Evolutionary conservation across 768 basidiomycete species (phyloP).

Genomic region (Lanmaoa pseudosensibilis): DNA sequence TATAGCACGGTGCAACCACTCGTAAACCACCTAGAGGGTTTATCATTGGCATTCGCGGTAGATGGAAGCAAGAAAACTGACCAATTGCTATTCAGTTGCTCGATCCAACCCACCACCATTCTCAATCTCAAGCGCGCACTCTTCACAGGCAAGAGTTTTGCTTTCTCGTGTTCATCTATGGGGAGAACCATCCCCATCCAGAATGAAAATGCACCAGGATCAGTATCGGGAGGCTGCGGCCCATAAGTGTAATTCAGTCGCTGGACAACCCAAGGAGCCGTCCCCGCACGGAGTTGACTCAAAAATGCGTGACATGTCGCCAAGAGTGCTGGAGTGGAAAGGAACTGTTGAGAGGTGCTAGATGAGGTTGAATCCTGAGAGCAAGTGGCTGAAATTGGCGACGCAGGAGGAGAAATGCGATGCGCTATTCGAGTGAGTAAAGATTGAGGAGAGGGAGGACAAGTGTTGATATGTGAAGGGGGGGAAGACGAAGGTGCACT

Average conservation of each 20-base stretch:
- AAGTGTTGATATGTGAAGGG: slow-evolving; percentile 1
- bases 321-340: slow-evolving; percentile 40
- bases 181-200: slow-evolving; percentile 91
- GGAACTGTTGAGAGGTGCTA: slow-evolving; percentile 1
- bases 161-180: slow-evolving; percentile 87
- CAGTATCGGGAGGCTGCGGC: slow-evolving; percentile 58
- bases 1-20: slow-evolving; percentile 63
- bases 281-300: slow-evolving; percentile 60
- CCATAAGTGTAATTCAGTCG: slow-evolving; percentile 79
- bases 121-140: slow-evolving; percentile 75
- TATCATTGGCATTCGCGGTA: slow-evolving; percentile 17
- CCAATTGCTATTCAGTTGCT: slow-evolving; percentile 65
- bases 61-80: slow-evolving; percentile 29
- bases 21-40: slow-evolving; percentile 66
- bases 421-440: slow-evolving; percentile 15
- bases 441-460: slow-evolving; percentile 11
- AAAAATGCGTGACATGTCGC: slow-evolving; percentile 61
- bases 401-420: slow-evolving; percentile 12
- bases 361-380: slow-evolving; percentile 6
- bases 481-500: slow-evolving; percentile 9
- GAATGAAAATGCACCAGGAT: slow-evolving; percentile 74
- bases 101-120: slow-evolving; percentile 94
- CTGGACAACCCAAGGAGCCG: slow-evolving; percentile 92
- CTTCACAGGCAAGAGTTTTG: slow-evolving; percentile 81
- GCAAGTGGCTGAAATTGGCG: background rate